Evolutionary conservation across 1,139 yeast species (phyloP).

Genomic region (Yamadazyma friedrichii): DNA sequence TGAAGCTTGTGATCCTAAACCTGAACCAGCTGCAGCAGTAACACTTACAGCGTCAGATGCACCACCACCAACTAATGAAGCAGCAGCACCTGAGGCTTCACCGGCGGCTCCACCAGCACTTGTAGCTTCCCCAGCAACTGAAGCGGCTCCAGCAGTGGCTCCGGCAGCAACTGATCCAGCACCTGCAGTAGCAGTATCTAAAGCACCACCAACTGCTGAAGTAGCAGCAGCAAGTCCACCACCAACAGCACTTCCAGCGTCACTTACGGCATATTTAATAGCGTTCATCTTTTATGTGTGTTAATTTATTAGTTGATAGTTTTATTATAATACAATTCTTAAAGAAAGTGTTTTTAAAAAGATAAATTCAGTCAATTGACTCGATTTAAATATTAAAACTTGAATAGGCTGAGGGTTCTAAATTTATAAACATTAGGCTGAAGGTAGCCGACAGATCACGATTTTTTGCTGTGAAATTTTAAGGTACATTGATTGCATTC

Average conservation of each 20-base stretch:
- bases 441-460: neutral
- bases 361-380: too few relatives aligned
- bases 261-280: constrained; percentile 21
- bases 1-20: neutral
- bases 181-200: constrained; percentile 4
- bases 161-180: constrained; percentile 5
- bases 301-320: neutral
- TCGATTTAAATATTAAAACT: neutral
- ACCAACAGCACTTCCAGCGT: constrained; percentile 13
- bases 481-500: too few relatives aligned
- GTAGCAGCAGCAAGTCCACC: constrained; percentile 6
- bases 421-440: neutral
- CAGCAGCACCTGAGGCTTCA: constrained; percentile 7
- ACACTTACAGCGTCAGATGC: constrained; percentile 5
- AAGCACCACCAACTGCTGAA: constrained; percentile 7
- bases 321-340: neutral
- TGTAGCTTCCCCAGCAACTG: constrained; percentile 4
- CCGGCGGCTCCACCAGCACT: constrained; percentile 3
- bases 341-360: neutral
- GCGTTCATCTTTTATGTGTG: constrained; percentile 20
- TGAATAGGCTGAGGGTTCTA: neutral
- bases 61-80: constrained; percentile 3
- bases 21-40: constrained; percentile 6
- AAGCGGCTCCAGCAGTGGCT: constrained; percentile 5
- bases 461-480: neutral